Evolutionary conservation across 176 grass and related monocot species (phyloP).

Genomic region (Carex parvula): DNA sequence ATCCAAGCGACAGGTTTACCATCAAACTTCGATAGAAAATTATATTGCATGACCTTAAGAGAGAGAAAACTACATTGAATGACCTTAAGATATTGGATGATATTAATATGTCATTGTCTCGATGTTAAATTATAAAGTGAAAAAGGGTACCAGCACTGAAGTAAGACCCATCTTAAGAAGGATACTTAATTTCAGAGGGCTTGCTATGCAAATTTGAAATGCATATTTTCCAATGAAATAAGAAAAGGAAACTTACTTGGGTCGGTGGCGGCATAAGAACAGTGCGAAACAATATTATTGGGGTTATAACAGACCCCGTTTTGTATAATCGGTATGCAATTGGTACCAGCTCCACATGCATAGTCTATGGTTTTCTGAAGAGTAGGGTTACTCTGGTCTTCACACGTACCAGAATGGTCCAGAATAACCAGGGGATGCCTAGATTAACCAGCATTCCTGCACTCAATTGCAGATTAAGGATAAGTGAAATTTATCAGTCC

Average conservation of each 20-base stretch:
- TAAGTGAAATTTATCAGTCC: neutral
- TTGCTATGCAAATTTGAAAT: neutral
- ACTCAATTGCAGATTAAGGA: slow-evolving; percentile 6
- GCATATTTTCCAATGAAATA: neutral
- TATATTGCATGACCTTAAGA: neutral
- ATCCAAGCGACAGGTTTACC: neutral
- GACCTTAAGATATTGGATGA: neutral
- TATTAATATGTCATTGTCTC: neutral
- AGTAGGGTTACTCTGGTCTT: slow-evolving; percentile 39
- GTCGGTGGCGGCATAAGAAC: slow-evolving; percentile 82
- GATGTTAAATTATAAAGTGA: too few species aligned
- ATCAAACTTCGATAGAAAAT: neutral
- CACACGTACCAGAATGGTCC: slow-evolving; percentile 87
- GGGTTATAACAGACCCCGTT: slow-evolving; percentile 79
- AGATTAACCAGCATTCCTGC: slow-evolving; percentile 48
- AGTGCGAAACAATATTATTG: slow-evolving; percentile 60
- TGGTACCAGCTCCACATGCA: slow-evolving; percentile 87
- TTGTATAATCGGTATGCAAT: slow-evolving; percentile 54
- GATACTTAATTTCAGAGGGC: too few species aligned
- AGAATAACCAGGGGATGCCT: slow-evolving; percentile 63
- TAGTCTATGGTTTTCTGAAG: slow-evolving; percentile 94
- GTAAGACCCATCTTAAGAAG: too few species aligned
- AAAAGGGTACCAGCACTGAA: too few species aligned
- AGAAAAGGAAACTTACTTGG: slow-evolving; percentile 48
- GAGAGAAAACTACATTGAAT: neutral